These are phyloP conservation scores for Pisolithus thermaeus DNA, from an alignment of 1,284 basidiomycete species.

Conservation along the genomic window DNA sequence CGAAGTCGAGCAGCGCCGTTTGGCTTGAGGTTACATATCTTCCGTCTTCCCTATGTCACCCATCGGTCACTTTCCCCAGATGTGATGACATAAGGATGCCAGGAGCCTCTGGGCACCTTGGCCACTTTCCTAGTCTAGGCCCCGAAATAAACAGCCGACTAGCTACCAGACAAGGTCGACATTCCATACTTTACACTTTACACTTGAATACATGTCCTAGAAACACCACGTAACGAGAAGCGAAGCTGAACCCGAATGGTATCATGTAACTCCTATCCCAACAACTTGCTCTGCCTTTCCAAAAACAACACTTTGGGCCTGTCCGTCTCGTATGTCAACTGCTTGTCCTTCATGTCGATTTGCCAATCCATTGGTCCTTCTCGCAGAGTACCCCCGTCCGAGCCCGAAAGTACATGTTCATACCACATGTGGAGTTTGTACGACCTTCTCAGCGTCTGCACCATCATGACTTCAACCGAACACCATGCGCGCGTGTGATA, in stretches of 20 bases:
- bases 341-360: neutral
- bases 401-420: neutral
- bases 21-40: no score
- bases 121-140: no score
- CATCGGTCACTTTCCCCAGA: no score
- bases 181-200: no score
- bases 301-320: neutral
- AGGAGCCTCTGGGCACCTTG: no score
- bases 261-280: neutral
- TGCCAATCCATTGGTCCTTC: neutral
- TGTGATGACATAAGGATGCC: no score
- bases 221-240: neutral
- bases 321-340: neutral
- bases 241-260: neutral
- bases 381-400: neutral
- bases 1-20: no score
- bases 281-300: slow-evolving; percentile 1
- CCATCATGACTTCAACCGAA: neutral
- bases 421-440: neutral
- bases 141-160: no score
- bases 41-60: no score
- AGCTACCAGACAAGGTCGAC: no score
- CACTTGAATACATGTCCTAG: no score
- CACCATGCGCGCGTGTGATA: neutral
- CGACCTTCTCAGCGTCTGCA: neutral